phyloP scores from a whole-genome alignment of 345 rosid genomes.

The Sisymbrium irio region DNA sequence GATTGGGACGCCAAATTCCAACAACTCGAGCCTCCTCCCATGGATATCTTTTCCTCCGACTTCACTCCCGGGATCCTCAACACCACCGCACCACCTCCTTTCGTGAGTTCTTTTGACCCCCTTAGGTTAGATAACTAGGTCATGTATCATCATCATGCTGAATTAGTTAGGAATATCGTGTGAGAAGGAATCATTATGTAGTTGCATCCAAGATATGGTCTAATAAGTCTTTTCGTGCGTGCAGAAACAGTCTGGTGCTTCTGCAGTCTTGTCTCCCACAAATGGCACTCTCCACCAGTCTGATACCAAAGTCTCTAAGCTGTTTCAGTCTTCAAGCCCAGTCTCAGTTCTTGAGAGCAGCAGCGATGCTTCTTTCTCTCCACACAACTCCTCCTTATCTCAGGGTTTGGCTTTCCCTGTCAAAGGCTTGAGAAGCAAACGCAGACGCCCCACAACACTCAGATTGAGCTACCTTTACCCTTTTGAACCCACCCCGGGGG shows the following conservation, averaged over 20 bases:
- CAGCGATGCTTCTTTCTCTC: slow-evolving; percentile 55
- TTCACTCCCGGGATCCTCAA: too few species aligned
- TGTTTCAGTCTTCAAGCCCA: slow-evolving; percentile 63
- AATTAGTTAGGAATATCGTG: too few species aligned
- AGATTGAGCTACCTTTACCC: slow-evolving; percentile 28
- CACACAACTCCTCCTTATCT: slow-evolving; percentile 38
- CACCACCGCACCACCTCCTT: too few species aligned
- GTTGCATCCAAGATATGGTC: not conserved
- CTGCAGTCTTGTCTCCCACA: slow-evolving; percentile 40
- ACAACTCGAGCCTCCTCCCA: slow-evolving; percentile 64
- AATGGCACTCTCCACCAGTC: slow-evolving; percentile 30
- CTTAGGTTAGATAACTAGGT: too few species aligned
- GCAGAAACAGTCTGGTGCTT: slow-evolving; percentile 36
- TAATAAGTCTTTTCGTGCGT: slow-evolving; percentile 31
- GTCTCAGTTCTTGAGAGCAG: slow-evolving; percentile 82
- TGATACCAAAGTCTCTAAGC: slow-evolving; percentile 43
- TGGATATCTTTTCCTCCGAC: slow-evolving; percentile 44
- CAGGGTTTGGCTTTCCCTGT: slow-evolving; percentile 42
- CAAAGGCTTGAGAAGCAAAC: slow-evolving; percentile 84
- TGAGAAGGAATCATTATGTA: too few species aligned
- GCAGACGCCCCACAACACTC: slow-evolving; percentile 42
- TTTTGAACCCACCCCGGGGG: slow-evolving; percentile 30
- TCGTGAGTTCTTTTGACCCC: too few species aligned
- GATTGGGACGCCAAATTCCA: slow-evolving; percentile 67
- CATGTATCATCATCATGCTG: too few species aligned